A percentile compares a stretch with the other conserved stretches of the same genome.
Conservation (phyloP, 495 filamentous ascomycete genomes). For the Friedmanniomyces simplex region DNA sequence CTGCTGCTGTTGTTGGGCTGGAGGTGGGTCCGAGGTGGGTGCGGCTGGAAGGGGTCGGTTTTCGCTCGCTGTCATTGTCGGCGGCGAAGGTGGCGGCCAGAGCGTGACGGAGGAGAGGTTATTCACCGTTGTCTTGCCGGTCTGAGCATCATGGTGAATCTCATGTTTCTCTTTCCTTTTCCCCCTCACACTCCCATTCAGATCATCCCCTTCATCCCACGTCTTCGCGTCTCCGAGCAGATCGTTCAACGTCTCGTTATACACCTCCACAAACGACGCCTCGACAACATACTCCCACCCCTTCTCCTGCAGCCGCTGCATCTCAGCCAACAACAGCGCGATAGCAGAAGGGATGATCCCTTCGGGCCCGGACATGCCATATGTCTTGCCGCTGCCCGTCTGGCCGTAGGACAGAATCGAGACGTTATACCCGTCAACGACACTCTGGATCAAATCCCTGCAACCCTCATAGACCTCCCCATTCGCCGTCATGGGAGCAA, state of each 20-base stretch:
- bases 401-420: slow-evolving; percentile 99
- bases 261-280: slow-evolving; percentile 95
- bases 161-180: slow-evolving; percentile 71
- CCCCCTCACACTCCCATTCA: slow-evolving; percentile 4
- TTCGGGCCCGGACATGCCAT: slow-evolving; percentile 84
- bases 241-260: slow-evolving; percentile 95
- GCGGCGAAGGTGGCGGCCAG: slow-evolving; percentile 13
- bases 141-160: slow-evolving; percentile 73
- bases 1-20: neutral
- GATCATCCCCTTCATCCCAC: slow-evolving; percentile 18
- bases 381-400: slow-evolving; percentile 92
- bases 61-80: slow-evolving; percentile 2
- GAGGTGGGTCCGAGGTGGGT: neutral
- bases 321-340: slow-evolving; percentile 83
- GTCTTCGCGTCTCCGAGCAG: slow-evolving; percentile 62
- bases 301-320: slow-evolving; percentile 70
- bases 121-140: slow-evolving; percentile 73
- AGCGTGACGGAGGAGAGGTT: slow-evolving; percentile 70
- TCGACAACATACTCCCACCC: slow-evolving; percentile 93
- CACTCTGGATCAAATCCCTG: slow-evolving; percentile 91
- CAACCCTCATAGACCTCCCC: slow-evolving; percentile 91
- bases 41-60: slow-evolving; percentile 1
- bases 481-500: slow-evolving; percentile 67
- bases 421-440: slow-evolving; percentile 95
- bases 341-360: slow-evolving; percentile 95